Base-by-base conservation (phyloP, 805 yeast species). In the Zygosaccharomyces bisporus region DNA sequence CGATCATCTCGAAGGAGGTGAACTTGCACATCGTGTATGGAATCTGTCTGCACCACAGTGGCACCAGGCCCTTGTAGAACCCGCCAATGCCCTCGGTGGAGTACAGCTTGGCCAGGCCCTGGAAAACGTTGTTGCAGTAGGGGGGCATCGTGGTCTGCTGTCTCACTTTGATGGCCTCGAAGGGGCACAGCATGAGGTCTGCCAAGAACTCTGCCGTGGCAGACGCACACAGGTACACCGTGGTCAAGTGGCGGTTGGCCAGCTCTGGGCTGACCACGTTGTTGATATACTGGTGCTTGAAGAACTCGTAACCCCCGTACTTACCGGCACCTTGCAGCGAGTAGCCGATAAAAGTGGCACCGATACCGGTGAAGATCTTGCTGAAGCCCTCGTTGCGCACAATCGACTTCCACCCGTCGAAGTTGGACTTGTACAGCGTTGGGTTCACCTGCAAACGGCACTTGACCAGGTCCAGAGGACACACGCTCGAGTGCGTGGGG, bases 21-120 rank as follows among this genome's bases (percentile, higher is more conserved):
- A 91, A 93, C 70, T 93, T 91, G 50, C 86, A 95, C 96, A 91
- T 90, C 20, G 98, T 91, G 73, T 91, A 91, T n/a, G 98, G 99
- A 57, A 91, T 85, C 70, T 91, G 99, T 72, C 98, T 83, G 47
- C 81, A 79, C 98, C 98, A 93, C 53, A 91, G 74, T 10, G 99
- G 98, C 7, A 80, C 83, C 43, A 91, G 69, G 43, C 98, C 98
- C 61, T 86, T 84, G 72, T 90, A 91, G 41, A 91, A 73, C 1
- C 88, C 86, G 17, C 71, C 79, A 43, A 83, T 50, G 10, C 95
- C 95, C 61, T 83, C 93, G 13, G 68, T 60, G 4, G 83, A 80
- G 29, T 76, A 72, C 52, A 85, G 77, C 68, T 79, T 81, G 42
- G 69, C 68, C 76, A 80, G 76, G 8, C 90, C 93, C 46, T 82